Evolutionary conservation across 192 early-diverging fungal genomes (phyloP).

Genomic region (Coemansia biformis): DNA sequence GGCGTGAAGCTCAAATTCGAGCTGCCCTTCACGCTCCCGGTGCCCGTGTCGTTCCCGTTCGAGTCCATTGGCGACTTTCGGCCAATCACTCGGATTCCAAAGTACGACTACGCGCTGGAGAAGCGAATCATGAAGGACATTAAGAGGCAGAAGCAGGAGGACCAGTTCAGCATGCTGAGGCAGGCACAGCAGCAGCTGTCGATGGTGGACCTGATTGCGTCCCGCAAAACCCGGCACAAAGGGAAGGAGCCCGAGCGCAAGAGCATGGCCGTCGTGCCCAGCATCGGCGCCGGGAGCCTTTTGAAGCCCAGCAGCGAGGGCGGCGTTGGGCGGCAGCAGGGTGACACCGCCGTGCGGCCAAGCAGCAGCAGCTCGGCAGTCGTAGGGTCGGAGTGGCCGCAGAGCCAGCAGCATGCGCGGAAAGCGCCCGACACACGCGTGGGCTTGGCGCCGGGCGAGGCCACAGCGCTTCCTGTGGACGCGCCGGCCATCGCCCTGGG

Average conservation of each 20-base stretch:
- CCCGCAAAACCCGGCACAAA: conserved; percentile 45
- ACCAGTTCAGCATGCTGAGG: conserved; percentile 40
- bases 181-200: conserved; percentile 49
- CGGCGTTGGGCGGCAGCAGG: conserved; percentile 17
- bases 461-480: conserved; percentile 1
- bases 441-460: background rate
- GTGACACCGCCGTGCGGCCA: background rate
- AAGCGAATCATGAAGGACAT: conserved; percentile 51
- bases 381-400: background rate
- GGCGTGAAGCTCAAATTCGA: conserved; percentile 48
- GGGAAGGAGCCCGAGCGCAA: conserved; percentile 41
- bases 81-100: conserved; percentile 47
- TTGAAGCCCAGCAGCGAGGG: conserved; percentile 34
- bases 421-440: background rate
- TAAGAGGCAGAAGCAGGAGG: conserved; percentile 41
- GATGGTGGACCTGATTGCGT: conserved; percentile 51
- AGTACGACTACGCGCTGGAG: conserved; percentile 52
- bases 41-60: conserved; percentile 49
- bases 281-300: conserved; percentile 3
- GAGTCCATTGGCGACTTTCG: conserved; percentile 48
- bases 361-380: conserved; percentile 4
- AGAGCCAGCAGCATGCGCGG: background rate
- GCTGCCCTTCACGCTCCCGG: conserved; percentile 44
- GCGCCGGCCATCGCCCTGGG: background rate
- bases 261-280: background rate